phyloP scores from a whole-genome alignment of 805 yeast species.

The Yarrowia osloensis region DNA sequence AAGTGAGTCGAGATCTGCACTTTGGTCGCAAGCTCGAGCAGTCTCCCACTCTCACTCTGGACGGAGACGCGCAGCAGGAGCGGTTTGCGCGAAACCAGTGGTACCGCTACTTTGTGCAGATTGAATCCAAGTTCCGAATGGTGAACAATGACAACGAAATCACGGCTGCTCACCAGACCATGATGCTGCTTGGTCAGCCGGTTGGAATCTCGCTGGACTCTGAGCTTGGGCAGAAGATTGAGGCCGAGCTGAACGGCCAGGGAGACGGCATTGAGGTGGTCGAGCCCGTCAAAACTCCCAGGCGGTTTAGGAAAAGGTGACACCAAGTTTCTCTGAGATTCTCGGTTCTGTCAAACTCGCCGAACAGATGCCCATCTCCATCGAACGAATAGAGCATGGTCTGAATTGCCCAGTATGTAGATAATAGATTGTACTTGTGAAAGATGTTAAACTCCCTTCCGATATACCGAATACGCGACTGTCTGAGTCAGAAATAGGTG shows the following conservation, averaged over 20 bases:
- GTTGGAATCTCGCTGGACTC: neutral
- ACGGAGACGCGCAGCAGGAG: neutral
- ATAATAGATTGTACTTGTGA: too few relatives aligned
- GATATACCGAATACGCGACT: too few relatives aligned
- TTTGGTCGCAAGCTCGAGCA: neutral
- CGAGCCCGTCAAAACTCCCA: too few relatives aligned
- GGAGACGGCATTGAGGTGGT: neutral
- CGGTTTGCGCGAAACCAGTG: constrained; percentile 11
- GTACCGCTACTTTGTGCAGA: constrained; percentile 1
- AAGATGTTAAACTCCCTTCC: too few relatives aligned
- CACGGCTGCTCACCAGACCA: neutral
- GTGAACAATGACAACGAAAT: neutral
- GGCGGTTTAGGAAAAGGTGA: too few relatives aligned
- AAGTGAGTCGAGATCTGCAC: neutral
- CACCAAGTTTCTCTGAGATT: too few relatives aligned
- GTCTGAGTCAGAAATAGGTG: too few relatives aligned
- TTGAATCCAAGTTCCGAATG: neutral
- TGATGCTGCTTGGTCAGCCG: neutral
- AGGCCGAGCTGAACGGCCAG: neutral
- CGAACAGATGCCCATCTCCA: too few relatives aligned
- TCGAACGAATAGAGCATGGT: too few relatives aligned
- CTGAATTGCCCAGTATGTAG: too few relatives aligned
- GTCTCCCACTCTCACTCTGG: neutral
- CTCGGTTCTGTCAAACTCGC: too few relatives aligned
- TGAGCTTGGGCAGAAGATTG: neutral